Conservation (phyloP, 139 green algal genomes). For the Picochlorum sp. region DNA sequence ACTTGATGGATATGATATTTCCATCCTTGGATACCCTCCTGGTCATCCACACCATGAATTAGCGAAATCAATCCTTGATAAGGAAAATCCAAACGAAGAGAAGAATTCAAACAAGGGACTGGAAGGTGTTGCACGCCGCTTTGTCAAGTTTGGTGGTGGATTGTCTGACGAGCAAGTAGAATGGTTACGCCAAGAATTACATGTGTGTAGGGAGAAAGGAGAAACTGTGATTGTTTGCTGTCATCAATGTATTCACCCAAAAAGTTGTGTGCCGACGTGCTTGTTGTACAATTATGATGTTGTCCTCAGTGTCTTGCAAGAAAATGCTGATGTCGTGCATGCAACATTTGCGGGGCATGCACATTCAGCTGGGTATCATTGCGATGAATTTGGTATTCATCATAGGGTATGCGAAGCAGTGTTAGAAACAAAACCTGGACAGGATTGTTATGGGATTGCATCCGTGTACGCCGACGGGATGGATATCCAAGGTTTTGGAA, state of each 20-base stretch:
- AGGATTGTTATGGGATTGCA: conserved; percentile 46
- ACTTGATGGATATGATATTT: conserved; percentile 71
- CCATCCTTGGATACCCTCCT: conserved; percentile 37
- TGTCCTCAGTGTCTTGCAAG: conserved; percentile 32
- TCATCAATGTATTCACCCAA: conserved; percentile 39
- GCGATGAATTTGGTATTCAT: conserved; percentile 47
- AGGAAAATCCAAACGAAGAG: conserved; percentile 61
- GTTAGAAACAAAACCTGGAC: conserved; percentile 48
- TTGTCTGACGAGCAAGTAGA: conserved; percentile 51
- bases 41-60: conserved; percentile 43
- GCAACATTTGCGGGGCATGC: conserved; percentile 57
- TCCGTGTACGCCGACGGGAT: conserved; percentile 35
- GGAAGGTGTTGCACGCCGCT: conserved; percentile 44
- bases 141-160: conserved; percentile 78
- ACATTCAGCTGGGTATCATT: conserved; percentile 30
- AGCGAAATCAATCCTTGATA: conserved; percentile 35
- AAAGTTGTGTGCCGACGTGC: conserved; percentile 36
- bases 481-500: conserved; percentile 29
- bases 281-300: conserved; percentile 67
- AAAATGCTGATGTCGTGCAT: conserved; percentile 29
- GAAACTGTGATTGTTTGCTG: conserved; percentile 44
- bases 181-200: conserved; percentile 53
- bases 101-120: conserved; percentile 56
- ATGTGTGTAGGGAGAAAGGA: conserved; percentile 2
- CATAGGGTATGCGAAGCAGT: conserved; percentile 55